Percentiles rank a stretch among this genome's conserved stretches.
Evolutionary conservation across 139 green algal species (phyloP).

Genomic region (Spirogloea muscicola): DNA sequence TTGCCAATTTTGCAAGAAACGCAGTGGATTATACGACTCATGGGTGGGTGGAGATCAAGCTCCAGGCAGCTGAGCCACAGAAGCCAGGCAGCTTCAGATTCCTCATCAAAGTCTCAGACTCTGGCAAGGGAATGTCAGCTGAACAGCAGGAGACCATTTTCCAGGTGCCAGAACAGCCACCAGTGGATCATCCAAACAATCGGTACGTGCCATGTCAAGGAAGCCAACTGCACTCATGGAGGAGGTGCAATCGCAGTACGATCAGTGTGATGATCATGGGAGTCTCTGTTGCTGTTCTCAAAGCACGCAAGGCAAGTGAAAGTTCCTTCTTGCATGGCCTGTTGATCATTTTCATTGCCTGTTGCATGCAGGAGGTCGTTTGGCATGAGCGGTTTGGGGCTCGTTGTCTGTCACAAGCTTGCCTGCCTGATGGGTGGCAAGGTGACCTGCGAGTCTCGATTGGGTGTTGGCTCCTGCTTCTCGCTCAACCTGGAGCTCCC

Average conservation of each 20-base stretch:
- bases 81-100: conserved; percentile 11
- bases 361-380: conserved; percentile 1
- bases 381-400: conserved; percentile 1
- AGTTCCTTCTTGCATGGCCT: too few species aligned
- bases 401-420: conserved; percentile 21
- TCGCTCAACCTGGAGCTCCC: conserved; percentile 17
- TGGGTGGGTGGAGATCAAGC: conserved; percentile 28
- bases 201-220: too few species aligned
- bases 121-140: conserved; percentile 9
- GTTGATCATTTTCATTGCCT: too few species aligned
- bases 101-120: conserved; percentile 20
- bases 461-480: conserved; percentile 22
- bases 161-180: background rate
- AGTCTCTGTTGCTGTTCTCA: too few species aligned
- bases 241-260: too few species aligned
- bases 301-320: too few species aligned
- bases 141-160: conserved; percentile 2
- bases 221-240: too few species aligned
- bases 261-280: too few species aligned
- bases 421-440: conserved; percentile 13
- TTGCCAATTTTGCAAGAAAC: conserved; percentile 28
- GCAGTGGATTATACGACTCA: conserved; percentile 21
- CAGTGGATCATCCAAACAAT: too few species aligned
- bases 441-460: conserved; percentile 1
- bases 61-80: background rate